Base-by-base conservation (phyloP, 2,329 filamentous ascomycete genomes). In the Magnaporthiopsis incrustans region DNA sequence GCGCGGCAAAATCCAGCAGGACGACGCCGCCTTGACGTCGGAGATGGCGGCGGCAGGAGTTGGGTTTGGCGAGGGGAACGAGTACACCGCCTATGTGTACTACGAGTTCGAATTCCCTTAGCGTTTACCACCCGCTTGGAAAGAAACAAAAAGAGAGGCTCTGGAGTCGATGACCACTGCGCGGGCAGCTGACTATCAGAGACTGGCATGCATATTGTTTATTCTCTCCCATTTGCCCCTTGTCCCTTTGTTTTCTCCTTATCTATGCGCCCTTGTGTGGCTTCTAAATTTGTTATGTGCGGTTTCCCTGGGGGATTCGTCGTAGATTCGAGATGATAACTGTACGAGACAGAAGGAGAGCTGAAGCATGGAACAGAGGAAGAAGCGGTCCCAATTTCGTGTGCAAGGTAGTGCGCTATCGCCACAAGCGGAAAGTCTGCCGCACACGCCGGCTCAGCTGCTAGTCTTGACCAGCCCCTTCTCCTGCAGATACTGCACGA, bases 71-170 rank as follows among this genome's bases (percentile, higher is more conserved):
- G 90, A 92, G 65, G 88, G 88, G 63, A 82, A 85, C 69, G 92
- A 97, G 75, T 99, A 98, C 79, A 95, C 92, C 66, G 89, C 95
- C 57, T 99, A 96, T 77, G 95, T 98, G 73, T 97, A 93, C 81
- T 99, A 98, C 78, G 91, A 97, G 74, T 90, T 98, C 74, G 91
- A 95, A 73, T 87, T 98, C 65, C 81, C 82, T 38, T 81, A 58
- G 66, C 60, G 22, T 10, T 53, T 14, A 10, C n/a, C 44, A 53
- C 44, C n/a, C 18, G 3, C 18, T 27, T 56, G 60, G 60, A 50
- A 30, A 4, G 5, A 38, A 22, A 18, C 11, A 33, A 26, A 32
- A 22, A 6, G 27, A 50, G 38, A 62, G 30, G 53, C 3, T 32
- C 56, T 35, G 44, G 18, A 32, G n/a, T 25, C 60, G 25, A n/a